These are phyloP conservation scores for Ceriops tagal DNA, from an alignment of 345 rosid genomes.

Conservation along the genomic window DNA sequence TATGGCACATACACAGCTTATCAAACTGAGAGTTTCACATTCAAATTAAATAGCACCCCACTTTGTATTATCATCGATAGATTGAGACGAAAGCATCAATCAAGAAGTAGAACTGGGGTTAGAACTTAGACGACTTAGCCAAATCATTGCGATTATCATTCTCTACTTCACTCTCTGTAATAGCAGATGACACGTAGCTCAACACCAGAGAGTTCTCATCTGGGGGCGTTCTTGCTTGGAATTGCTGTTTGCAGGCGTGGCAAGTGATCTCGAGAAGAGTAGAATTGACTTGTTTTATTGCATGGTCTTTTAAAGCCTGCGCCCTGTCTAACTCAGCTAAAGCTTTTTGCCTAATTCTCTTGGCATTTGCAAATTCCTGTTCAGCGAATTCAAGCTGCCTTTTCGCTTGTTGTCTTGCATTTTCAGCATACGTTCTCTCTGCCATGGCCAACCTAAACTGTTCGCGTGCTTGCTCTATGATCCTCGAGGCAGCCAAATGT, in stretches of 20 bases:
- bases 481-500: constrained; percentile 17
- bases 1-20: constrained; percentile 13
- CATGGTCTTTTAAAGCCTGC: constrained; percentile 49
- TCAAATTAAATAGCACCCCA: neutral
- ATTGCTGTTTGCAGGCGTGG: constrained; percentile 62
- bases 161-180: constrained; percentile 41
- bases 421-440: constrained; percentile 56
- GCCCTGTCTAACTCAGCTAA: constrained; percentile 75
- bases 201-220: constrained; percentile 46
- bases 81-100: neutral
- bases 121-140: constrained; percentile 11
- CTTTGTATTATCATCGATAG: too few species aligned
- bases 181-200: constrained; percentile 51
- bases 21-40: constrained; percentile 14
- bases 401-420: constrained; percentile 60
- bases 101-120: neutral
- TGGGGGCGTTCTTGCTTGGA: constrained; percentile 37
- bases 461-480: constrained; percentile 41
- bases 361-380: constrained; percentile 70
- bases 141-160: constrained; percentile 12
- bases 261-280: constrained; percentile 75
- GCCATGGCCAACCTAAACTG: constrained; percentile 54
- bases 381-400: constrained; percentile 77
- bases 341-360: constrained; percentile 71
- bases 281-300: constrained; percentile 57